Evolutionary conservation across 169 alveolate genomes (phyloP), one percentile per base, ranked within the genome.

Genomic region (Perkinsus chesapeaki): DNA sequence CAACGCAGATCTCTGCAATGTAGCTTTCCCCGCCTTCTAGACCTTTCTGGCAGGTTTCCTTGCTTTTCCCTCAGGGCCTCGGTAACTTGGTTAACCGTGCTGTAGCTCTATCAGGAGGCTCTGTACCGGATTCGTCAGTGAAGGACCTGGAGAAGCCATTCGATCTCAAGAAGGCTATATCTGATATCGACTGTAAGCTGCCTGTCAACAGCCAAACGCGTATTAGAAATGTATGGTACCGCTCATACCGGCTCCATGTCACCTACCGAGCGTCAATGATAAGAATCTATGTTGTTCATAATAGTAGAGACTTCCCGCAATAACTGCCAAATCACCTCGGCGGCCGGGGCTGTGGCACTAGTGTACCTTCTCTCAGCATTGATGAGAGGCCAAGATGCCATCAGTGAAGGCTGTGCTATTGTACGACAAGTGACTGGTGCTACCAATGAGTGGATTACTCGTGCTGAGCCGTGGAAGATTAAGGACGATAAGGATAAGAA

Each of bases 401-500:
- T 93, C 39, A 91, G 96, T 60, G 96, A 97, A 60, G 97, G 96
- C 92, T 96, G 96, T 48, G 95, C 96, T 27, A 97, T 96, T 10
- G 94, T 94, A 39, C 97, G 95, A 23, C 93, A 96, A 39, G 96
- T 96, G 37, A 97, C 97, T 82, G 94, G 97, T 91, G 97, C 95
- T 73, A 94, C 97, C 47, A 98, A 98, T 95, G 97, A 96, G 92
- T 98, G 94, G 91, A 94, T 97, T 39, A 97, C 99, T 0, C 98
- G 96, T 90, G 94, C 94, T 20, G 98, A 97, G 19, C 99, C 99
- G 5, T 98, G 99, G 99, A 94, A 39, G 23, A 39, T 92, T 90
- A 39, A 90, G 39, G 73, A 47, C 23, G 93, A 27, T 47, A 91
- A 91, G 34, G 93, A 31, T 1, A 38, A 39, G 60, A 38, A 43